These are phyloP conservation scores for Thelonectria blattea DNA, from an alignment of 2,329 filamentous ascomycete genomes.

Conservation along the genomic window DNA sequence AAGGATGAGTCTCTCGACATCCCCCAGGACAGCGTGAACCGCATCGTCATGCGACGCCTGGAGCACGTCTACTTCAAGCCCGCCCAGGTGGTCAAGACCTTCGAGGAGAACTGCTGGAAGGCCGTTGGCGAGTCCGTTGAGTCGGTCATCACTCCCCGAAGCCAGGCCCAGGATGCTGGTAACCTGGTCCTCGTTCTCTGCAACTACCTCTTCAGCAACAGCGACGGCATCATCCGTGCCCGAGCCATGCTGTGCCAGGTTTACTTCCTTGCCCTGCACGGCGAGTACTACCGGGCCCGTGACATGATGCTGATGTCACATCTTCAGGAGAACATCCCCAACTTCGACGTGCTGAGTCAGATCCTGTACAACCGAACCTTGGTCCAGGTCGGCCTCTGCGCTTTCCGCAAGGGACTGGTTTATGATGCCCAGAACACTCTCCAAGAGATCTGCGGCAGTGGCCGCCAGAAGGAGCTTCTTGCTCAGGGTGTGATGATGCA, in stretches of 20 bases:
- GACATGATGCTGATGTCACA: conserved; percentile 99
- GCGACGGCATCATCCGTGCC: conserved; percentile 93
- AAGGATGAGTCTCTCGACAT: conserved; percentile 73
- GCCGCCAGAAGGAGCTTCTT: conserved; percentile 95
- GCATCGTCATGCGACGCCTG: conserved; percentile 88
- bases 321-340: conserved; percentile 94
- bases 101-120: conserved; percentile 96
- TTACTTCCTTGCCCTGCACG: conserved; percentile 96
- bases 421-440: conserved; percentile 98
- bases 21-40: conserved; percentile 87
- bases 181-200: conserved; percentile 85
- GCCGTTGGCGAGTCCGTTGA: conserved; percentile 71
- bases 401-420: conserved; percentile 94
- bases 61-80: conserved; percentile 99
- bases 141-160: conserved; percentile 81
- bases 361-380: conserved; percentile 98
- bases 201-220: conserved; percentile 93
- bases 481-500: conserved; percentile 99
- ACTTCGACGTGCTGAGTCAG: conserved; percentile 95
- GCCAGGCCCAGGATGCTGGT: conserved; percentile 69
- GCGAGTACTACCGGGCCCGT: conserved; percentile 96
- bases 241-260: conserved; percentile 98
- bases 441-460: conserved; percentile 97
- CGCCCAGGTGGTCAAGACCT: conserved; percentile 86
- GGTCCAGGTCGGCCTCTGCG: conserved; percentile 96